Evolutionary conservation across 1,284 basidiomycete genomes (phyloP), one percentile per base, ranked within the genome.

Genomic region (Cystobasidium slooffiae): DNA sequence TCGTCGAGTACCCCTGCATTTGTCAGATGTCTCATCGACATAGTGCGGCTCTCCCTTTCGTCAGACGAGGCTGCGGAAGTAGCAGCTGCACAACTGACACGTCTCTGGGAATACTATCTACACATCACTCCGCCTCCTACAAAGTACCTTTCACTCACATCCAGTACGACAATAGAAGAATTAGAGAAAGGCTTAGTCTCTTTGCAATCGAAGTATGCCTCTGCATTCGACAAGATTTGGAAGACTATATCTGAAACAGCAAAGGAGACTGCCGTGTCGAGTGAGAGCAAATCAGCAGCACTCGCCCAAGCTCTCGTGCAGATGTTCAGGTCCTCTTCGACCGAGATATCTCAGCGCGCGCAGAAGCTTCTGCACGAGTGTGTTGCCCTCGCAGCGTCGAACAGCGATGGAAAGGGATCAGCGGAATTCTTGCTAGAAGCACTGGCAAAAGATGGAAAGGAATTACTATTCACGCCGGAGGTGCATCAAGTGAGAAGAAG

Each of bases 1-100:
- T 86, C 87, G 31, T 80, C 84, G 1, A 81, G 84, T 16, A 84
- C 86, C 0, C 85, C 86, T 3, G 68, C 65, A 43, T 56, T 55
- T 46, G 65, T 46, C 55, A 64, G 55, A 58, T 31, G 73, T 4
- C 9, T 51, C 8, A 58, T 67, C 74, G 51, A 31, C 18, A 43
- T 63, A 55, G 58, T 69, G 24, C 49, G 64, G 46, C 7, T 52
- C 12, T 51, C 47, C 0, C 14, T 67, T 9, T 3, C 12, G 1
- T 55, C 64, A 31, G 9, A 20, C 12, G 46, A 53, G 4, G 49
- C 64, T 41, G 37, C 61, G 6, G 31, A 5, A 10, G 31, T 63
- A 8, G 43, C 61, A 46, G 61, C 61, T 6, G 43, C 44, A 20
- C 61, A 63, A 24, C 31, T 63, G 1, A 37, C 31, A 37, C 39